Evolutionary conservation across 306 rosid species (phyloP), one percentile per base, ranked within the genome.

Genomic region (Cucurbita argyrosperma): DNA sequence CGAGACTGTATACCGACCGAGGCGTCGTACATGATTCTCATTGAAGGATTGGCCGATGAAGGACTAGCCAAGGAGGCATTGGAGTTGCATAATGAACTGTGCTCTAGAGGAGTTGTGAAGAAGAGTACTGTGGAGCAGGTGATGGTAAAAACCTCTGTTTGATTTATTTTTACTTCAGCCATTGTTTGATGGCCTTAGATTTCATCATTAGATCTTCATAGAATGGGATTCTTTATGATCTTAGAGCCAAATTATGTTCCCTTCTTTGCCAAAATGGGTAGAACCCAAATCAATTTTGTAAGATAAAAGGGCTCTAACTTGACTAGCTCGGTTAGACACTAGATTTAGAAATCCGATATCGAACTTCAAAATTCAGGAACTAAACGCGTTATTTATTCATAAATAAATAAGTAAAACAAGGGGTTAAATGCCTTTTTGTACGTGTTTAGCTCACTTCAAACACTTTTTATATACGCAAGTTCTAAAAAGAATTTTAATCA

Each of bases 31-130:
- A 88, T 94, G 42, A 88, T 89, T 84, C 99, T 94, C 64, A 84
- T 94, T 51, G 96, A 88, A 83, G 97, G 97, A 82, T 80, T 94
- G 73, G 96, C 99, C 11, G 79, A 81, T 75, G 97, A 95, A 84
- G 99, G 99, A 45, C 80, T 95, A 1, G 90, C 89, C 10, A 86
- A 85, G 78, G 97, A 95, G 64, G 99, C 97, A 64, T 72, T 95
- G 85, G 90, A 79, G 81, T 78, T 95, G 53, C 74, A 89, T 50
- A 83, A 82, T 74, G 91, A 91, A 78, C 72, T 95, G 81, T 78
- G 85, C 80, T 79, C 80, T 77, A 87, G 83, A 81, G 97, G 97
- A 58, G 82, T 85, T 75, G 85, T 95, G 85, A 91, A 84, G 90
- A 87, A 81, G 84, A 91, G 92, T 75, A 88, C 91, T 1, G 96